phyloP scores from a whole-genome alignment of 2,329 filamentous ascomycete genomes.

The Stachybotrys chlorohalonatus region DNA sequence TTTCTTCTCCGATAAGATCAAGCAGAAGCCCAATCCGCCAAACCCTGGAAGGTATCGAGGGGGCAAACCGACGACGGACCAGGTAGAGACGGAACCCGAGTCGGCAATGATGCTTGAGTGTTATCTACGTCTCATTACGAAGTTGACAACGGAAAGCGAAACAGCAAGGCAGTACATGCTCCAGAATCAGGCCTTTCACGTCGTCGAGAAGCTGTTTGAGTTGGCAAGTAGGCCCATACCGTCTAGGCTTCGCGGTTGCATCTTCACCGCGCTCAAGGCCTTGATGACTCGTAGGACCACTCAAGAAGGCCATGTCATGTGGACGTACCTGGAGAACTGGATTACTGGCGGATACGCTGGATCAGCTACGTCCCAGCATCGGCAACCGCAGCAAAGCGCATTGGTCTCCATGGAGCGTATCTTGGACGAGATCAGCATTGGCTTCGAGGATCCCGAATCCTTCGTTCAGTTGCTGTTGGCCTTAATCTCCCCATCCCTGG shows the following conservation, averaged over 20 bases:
- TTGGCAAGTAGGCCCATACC: slow-evolving; percentile 71
- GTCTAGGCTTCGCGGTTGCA: slow-evolving; percentile 69
- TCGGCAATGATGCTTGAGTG: slow-evolving; percentile 95
- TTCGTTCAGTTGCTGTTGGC: slow-evolving; percentile 71
- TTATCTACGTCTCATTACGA: slow-evolving; percentile 80
- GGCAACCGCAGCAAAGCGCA: slow-evolving; percentile 22
- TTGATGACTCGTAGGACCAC: slow-evolving; percentile 66
- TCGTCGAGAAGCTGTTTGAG: slow-evolving; percentile 68
- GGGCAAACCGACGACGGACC: slow-evolving; percentile 52
- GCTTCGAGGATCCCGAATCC: slow-evolving; percentile 77
- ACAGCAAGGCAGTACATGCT: slow-evolving; percentile 67
- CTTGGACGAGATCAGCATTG: slow-evolving; percentile 64
- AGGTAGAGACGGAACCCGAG: slow-evolving; percentile 78
- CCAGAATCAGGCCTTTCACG: slow-evolving; percentile 51
- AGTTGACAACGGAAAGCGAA: slow-evolving; percentile 67
- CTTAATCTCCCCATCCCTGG: slow-evolving; percentile 58
- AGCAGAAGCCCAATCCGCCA: slow-evolving; percentile 53
- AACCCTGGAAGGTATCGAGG: slow-evolving; percentile 37
- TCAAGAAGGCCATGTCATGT: slow-evolving; percentile 63
- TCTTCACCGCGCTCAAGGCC: slow-evolving; percentile 69
- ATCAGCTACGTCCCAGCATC: slow-evolving; percentile 21
- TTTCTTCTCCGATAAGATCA: slow-evolving; percentile 72
- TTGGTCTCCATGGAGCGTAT: slow-evolving; percentile 50
- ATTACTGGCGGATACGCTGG: slow-evolving; percentile 50
- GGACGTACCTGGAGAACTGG: slow-evolving; percentile 74